phyloP scores from a whole-genome alignment of 257 asterid genomes.

The Jasminum sambac region DNA sequence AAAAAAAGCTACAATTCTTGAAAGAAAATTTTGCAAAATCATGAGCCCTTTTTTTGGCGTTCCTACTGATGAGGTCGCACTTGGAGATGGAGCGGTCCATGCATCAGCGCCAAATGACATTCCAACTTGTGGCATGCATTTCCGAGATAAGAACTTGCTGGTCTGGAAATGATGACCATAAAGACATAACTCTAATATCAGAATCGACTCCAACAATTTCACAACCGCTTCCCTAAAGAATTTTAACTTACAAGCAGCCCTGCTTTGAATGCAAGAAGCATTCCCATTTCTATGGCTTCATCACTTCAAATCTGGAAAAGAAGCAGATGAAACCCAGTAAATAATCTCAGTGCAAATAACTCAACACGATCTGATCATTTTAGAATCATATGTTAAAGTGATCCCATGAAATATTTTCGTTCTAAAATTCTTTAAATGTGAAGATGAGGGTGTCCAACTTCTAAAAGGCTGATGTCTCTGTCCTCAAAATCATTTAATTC shows the following conservation, averaged over 20 bases:
- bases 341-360: neutral
- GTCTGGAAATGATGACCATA: neutral
- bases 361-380: no score
- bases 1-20: no score
- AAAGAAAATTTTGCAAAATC: no score
- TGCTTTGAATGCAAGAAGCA: conserved; percentile 82
- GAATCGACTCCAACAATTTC: neutral
- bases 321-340: conserved; percentile 4
- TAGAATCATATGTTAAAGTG: neutral
- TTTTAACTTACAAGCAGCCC: conserved; percentile 67
- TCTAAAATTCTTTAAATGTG: no score
- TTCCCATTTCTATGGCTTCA: conserved; percentile 92
- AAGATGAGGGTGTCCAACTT: no score
- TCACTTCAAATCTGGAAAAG: conserved; percentile 73
- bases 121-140: conserved; percentile 56
- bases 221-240: neutral
- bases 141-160: conserved; percentile 18
- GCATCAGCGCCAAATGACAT: conserved; percentile 97
- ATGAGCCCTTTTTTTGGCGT: no score
- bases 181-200: neutral
- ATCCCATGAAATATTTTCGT: no score
- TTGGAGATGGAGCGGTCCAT: no score
- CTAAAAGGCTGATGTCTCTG: no score
- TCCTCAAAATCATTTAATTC: no score
- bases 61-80: no score